Percentiles rank a stretch among this genome's conserved stretches.
phyloP scores from a whole-genome alignment of 2,329 filamentous ascomycete genomes.

The Nothophaeocryptopus gaeumannii region DNA sequence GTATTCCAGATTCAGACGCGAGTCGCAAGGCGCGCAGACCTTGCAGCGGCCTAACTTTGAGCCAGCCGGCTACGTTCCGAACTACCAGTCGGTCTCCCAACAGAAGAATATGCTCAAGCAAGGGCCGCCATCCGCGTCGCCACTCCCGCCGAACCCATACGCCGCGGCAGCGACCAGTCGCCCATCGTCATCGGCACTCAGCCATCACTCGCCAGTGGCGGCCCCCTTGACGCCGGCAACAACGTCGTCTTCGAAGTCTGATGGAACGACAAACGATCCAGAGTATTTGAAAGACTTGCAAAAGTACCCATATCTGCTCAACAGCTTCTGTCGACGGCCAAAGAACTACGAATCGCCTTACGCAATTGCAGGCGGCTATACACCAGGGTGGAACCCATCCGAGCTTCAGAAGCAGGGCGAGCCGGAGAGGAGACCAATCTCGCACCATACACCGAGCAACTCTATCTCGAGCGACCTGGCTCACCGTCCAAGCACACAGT shows the following conservation, averaged over 20 bases:
- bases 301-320: slow-evolving; percentile 47
- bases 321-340: slow-evolving; percentile 44
- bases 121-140: slow-evolving; percentile 10
- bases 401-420: slow-evolving; percentile 19
- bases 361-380: slow-evolving; percentile 42
- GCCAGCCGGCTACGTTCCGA: slow-evolving; percentile 23
- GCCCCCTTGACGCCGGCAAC: slow-evolving; percentile 34
- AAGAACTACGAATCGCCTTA: slow-evolving; percentile 50
- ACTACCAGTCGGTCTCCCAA: slow-evolving; percentile 28
- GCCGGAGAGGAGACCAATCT: slow-evolving; percentile 8
- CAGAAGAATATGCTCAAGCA: slow-evolving; percentile 28
- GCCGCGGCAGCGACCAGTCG: slow-evolving; percentile 19
- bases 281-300: slow-evolving; percentile 43
- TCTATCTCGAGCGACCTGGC: slow-evolving; percentile 24
- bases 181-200: slow-evolving; percentile 28
- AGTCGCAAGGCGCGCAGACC: slow-evolving; percentile 31
- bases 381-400: slow-evolving; percentile 39
- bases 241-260: slow-evolving; percentile 24
- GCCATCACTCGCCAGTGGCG: slow-evolving; percentile 34
- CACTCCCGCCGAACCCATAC: slow-evolving; percentile 27
- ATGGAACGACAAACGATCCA: slow-evolving; percentile 31
- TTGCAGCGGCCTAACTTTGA: slow-evolving; percentile 29
- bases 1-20: slow-evolving; percentile 36
- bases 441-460: slow-evolving; percentile 27
- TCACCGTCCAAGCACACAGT: slow-evolving; percentile 28